Conservation (phyloP, 768 basidiomycete genomes). For the Fomitopsis serialis region DNA sequence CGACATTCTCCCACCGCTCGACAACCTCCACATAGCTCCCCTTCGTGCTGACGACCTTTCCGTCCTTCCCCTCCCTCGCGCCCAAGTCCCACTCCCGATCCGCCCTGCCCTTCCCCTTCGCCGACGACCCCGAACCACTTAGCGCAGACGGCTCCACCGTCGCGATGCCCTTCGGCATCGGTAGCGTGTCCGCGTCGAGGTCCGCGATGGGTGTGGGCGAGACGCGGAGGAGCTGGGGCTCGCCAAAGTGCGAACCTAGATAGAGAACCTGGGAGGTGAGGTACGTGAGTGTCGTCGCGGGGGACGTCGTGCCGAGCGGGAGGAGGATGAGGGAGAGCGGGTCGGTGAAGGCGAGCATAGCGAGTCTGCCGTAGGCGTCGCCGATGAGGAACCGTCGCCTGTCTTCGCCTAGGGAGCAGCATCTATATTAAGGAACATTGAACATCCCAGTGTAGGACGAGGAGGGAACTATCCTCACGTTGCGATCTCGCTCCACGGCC, state of each 20-base stretch:
- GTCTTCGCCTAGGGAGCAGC: constrained; percentile 44
- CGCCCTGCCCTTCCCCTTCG: constrained; percentile 32
- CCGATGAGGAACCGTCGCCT: constrained; percentile 53
- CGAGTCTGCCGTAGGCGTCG: constrained; percentile 67
- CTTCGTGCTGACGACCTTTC: constrained; percentile 43
- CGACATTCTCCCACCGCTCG: constrained; percentile 69
- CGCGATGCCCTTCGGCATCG: constrained; percentile 44
- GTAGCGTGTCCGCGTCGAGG: constrained; percentile 39
- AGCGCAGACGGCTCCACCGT: constrained; percentile 35
- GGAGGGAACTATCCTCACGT: constrained; percentile 41
- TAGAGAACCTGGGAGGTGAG: constrained; percentile 67
- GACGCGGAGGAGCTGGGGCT: constrained; percentile 73
- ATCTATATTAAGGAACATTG: constrained; percentile 29
- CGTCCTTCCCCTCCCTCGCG: constrained; percentile 25
- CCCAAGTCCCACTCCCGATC: constrained; percentile 27
- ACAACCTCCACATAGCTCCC: constrained; percentile 60
- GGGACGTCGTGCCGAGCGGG: constrained; percentile 74
- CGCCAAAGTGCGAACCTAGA: constrained; percentile 76
- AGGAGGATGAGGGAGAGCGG: constrained; percentile 45
- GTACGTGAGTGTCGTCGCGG: constrained; percentile 67
- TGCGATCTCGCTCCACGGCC: constrained; percentile 73
- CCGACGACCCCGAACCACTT: constrained; percentile 4
- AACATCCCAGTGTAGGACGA: too few species aligned
- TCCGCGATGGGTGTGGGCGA: constrained; percentile 37
- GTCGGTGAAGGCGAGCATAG: constrained; percentile 52